Evolutionary conservation across 2,329 filamentous ascomycete genomes (phyloP).

Genomic region (Bipolaris zeicola): DNA sequence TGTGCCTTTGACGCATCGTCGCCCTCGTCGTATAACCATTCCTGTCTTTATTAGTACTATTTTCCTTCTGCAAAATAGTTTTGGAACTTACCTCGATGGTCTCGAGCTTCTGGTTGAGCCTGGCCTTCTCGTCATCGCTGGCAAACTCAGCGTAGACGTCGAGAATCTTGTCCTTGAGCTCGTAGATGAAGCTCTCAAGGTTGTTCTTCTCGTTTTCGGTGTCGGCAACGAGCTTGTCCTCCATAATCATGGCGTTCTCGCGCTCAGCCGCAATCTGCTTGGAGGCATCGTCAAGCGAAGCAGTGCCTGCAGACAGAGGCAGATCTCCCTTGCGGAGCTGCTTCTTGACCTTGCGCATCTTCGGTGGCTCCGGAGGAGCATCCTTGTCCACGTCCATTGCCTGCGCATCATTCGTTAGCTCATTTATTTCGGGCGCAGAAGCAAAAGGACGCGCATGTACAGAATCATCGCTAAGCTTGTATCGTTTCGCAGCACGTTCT

Average conservation of each 20-base stretch:
- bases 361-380: slow-evolving; percentile 60
- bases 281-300: slow-evolving; percentile 71
- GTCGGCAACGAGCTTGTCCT: slow-evolving; percentile 97
- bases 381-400: slow-evolving; percentile 50
- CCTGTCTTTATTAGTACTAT: slow-evolving; percentile 59
- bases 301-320: slow-evolving; percentile 81
- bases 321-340: slow-evolving; percentile 97
- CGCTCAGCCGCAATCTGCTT: slow-evolving; percentile 77
- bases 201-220: slow-evolving; percentile 99
- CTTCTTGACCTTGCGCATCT: slow-evolving; percentile 98
- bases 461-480: slow-evolving; percentile 31
- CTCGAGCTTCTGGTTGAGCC: slow-evolving; percentile 82
- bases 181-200: slow-evolving; percentile 96
- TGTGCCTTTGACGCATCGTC: slow-evolving; percentile 93
- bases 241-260: slow-evolving; percentile 91
- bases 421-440: slow-evolving; percentile 26
- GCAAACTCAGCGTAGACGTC: slow-evolving; percentile 88
- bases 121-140: slow-evolving; percentile 89
- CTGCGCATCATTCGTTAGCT: slow-evolving; percentile 42
- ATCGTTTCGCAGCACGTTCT: slow-evolving; percentile 42
- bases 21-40: slow-evolving; percentile 98
- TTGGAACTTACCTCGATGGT: slow-evolving; percentile 74
- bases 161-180: slow-evolving; percentile 92
- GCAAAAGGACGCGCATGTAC: slow-evolving; percentile 35
- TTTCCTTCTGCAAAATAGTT: background rate